Percentiles rank a stretch among this genome's conserved stretches.
These are phyloP conservation scores for Penicillium salamii DNA, from an alignment of 495 filamentous ascomycete genomes.

Conservation along the genomic window DNA sequence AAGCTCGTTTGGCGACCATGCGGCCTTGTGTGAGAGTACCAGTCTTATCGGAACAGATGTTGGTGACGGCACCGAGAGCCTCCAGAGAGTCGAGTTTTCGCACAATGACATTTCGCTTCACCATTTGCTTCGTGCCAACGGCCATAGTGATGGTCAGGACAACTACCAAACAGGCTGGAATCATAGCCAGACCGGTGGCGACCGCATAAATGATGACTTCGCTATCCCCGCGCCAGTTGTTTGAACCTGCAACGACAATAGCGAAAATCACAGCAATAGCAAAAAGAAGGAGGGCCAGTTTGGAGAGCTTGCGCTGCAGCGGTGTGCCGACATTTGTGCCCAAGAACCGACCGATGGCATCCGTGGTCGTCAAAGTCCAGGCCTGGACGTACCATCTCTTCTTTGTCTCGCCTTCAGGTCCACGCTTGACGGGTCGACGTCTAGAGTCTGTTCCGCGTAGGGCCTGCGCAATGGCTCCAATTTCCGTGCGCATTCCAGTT, in stretches of 20 bases:
- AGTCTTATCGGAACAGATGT: conserved; percentile 73
- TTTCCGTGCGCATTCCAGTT: conserved; percentile 70
- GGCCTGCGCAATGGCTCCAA: conserved; percentile 65
- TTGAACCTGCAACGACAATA: conserved; percentile 64
- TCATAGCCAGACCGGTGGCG: conserved; percentile 65
- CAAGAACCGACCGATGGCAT: conserved; percentile 67
- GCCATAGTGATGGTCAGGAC: conserved; percentile 77
- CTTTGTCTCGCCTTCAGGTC: conserved; percentile 52
- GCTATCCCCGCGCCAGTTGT: conserved; percentile 55
- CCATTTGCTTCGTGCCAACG: conserved; percentile 71
- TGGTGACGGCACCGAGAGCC: conserved; percentile 65
- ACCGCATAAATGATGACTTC: conserved; percentile 72
- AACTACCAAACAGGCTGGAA: conserved; percentile 73
- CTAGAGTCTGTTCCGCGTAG: conserved; percentile 48
- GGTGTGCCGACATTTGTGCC: conserved; percentile 70
- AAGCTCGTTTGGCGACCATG: conserved; percentile 81
- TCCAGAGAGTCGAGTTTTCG: conserved; percentile 65
- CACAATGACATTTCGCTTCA: conserved; percentile 64
- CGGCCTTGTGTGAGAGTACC: conserved; percentile 68
- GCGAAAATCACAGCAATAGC: conserved; percentile 66
- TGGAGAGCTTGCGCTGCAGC: conserved; percentile 65
- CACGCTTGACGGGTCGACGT: conserved; percentile 55
- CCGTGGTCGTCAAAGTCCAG: conserved; percentile 61
- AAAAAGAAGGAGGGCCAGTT: conserved; percentile 68
- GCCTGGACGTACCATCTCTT: conserved; percentile 69